Conservation (phyloP, 1,284 basidiomycete species). For the Ustanciosporium gigantosporum region DNA sequence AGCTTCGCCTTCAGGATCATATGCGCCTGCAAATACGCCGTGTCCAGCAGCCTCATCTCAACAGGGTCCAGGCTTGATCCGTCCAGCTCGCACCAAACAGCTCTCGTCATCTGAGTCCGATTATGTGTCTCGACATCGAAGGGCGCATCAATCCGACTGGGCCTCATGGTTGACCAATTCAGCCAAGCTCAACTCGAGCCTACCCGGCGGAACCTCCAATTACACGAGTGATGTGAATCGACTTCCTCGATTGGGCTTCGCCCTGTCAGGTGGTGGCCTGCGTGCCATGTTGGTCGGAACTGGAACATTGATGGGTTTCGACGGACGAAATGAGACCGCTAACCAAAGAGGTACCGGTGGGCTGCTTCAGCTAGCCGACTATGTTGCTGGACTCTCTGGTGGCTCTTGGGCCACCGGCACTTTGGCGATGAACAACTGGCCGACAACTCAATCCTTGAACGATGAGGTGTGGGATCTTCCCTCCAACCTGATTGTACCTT, state of each 20-base stretch:
- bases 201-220: slow-evolving; percentile 46
- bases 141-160: slow-evolving; percentile 27
- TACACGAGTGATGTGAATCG: slow-evolving; percentile 35
- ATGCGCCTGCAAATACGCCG: slow-evolving; percentile 39
- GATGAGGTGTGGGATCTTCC: slow-evolving; percentile 62
- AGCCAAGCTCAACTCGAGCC: slow-evolving; percentile 22
- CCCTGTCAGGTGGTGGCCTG: slow-evolving; percentile 64
- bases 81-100: slow-evolving; percentile 37
- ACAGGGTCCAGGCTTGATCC: slow-evolving; percentile 41
- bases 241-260: slow-evolving; percentile 62
- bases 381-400: slow-evolving; percentile 55
- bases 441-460: slow-evolving; percentile 47
- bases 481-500: slow-evolving; percentile 63
- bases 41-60: slow-evolving; percentile 43
- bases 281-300: slow-evolving; percentile 63
- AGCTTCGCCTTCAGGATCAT: slow-evolving; percentile 39
- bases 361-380: slow-evolving; percentile 55
- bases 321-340: slow-evolving; percentile 52
- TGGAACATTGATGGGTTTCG: slow-evolving; percentile 50
- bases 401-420: slow-evolving; percentile 54
- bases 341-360: slow-evolving; percentile 53
- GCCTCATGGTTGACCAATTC: slow-evolving; percentile 38
- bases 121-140: slow-evolving; percentile 41
- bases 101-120: slow-evolving; percentile 35
- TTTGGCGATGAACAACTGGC: slow-evolving; percentile 53